Conservation (phyloP, 441 rosid genomes). For the Gossypium trilobum region DNA sequence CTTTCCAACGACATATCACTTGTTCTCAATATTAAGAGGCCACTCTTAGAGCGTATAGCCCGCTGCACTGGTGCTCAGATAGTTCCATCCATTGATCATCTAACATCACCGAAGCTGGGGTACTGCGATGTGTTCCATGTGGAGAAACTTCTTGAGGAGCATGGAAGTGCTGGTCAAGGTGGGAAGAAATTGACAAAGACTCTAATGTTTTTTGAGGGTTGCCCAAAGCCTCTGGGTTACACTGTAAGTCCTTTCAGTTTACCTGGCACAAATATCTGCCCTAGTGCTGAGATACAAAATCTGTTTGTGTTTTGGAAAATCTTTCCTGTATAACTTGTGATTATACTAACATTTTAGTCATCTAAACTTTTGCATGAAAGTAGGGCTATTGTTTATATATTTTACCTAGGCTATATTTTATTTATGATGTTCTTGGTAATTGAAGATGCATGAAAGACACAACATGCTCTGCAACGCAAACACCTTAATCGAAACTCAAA, state of each 20-base stretch:
- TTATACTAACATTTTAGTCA: neutral
- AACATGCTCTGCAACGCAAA: neutral
- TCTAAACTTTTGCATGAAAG: neutral
- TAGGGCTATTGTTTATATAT: neutral
- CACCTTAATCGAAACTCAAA: neutral
- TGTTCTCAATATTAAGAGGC: slow-evolving; percentile 59
- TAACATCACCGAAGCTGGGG: slow-evolving; percentile 56
- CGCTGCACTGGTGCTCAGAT: slow-evolving; percentile 77
- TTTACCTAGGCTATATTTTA: neutral
- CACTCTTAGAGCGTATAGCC: slow-evolving; percentile 62
- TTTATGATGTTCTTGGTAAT: neutral
- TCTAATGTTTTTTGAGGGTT: slow-evolving; percentile 65
- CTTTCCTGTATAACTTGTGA: neutral
- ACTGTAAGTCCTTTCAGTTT: slow-evolving; percentile 47
- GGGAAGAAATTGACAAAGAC: slow-evolving; percentile 58
- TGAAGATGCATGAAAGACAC: neutral
- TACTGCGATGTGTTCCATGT: slow-evolving; percentile 57
- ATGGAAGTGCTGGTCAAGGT: slow-evolving; percentile 43
- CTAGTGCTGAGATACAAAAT: neutral
- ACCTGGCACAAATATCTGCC: neutral
- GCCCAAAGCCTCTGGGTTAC: slow-evolving; percentile 69
- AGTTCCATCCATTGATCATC: slow-evolving; percentile 64
- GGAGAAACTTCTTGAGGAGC: slow-evolving; percentile 54
- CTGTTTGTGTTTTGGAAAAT: neutral
- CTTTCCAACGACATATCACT: slow-evolving; percentile 72